Evolutionary conservation across 2,329 filamentous ascomycete species (phyloP), one percentile per base, ranked within the genome.

Genomic region (Xylaria multiplex): DNA sequence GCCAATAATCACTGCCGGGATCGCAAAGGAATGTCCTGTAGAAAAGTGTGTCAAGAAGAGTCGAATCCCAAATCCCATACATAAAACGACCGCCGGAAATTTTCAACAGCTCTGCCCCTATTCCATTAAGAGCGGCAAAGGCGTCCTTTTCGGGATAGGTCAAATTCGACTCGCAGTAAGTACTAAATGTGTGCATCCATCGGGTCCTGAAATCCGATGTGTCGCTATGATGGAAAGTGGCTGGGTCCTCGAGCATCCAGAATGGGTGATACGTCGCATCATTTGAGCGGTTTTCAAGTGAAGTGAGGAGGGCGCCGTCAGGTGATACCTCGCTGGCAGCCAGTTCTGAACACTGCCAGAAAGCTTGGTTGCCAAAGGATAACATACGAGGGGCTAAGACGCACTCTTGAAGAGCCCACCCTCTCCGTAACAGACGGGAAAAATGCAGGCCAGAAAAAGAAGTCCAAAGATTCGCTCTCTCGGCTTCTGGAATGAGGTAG

Each of bases 391-490:
- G 54, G 19, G 61, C 54, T 13, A 53, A 2, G 1, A 54, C 55
- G 19, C 54, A 64, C 37, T 64, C 61, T 59, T 64, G 55, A 32
- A 64, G 3, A 0, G 48, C 61, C 61, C 61, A 64, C 40, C 27
- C 61, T n/a, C 61, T 58, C 5, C 6, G 4, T 27, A 64, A 22
- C 40, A 64, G 22, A n/a, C 43, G 1, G 2, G 48, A 64, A 1
- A 6, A 1, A 8, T 6, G 9, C 30, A 50, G 16, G 6, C 14
- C 1, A 22, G 19, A 1, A 19, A 19, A 19, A 19, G 19, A 19
- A 19, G 19, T 19, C 19, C 19, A 19, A 19, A 19, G 19, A 19
- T 19, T 19, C 19, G 19, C 19, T 19, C 19, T 19, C 19, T 19
- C 19, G 19, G 19, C 19, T 19, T 19, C 19, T 19, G 19, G 19